These are phyloP conservation scores for Calonectria naviculata DNA, from an alignment of 2,329 filamentous ascomycete genomes.

Conservation along the genomic window DNA sequence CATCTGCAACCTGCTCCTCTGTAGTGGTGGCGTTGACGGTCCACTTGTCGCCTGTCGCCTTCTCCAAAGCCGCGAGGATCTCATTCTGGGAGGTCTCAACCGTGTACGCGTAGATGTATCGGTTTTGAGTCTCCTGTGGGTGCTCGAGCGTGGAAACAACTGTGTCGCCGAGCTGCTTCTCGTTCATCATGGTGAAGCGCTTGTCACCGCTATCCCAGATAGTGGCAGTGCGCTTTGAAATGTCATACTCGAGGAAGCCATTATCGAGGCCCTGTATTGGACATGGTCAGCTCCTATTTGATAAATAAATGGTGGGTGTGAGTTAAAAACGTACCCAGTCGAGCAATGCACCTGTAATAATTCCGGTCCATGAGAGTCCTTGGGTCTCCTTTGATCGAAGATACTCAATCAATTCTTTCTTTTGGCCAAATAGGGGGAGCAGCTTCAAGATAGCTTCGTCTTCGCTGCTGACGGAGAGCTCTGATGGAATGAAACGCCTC, in stretches of 20 bases:
- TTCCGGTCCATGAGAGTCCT: conserved; percentile 34
- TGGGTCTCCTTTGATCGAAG: conserved; percentile 23
- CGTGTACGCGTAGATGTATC: conserved; percentile 62
- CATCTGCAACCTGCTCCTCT: conserved; percentile 20
- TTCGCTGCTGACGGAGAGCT: conserved; percentile 54
- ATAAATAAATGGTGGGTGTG: neutral
- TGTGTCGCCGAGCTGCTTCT: conserved; percentile 53
- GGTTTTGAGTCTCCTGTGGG: conserved; percentile 61
- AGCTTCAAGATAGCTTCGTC: conserved; percentile 25
- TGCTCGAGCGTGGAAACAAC: conserved; percentile 58
- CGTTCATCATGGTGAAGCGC: conserved; percentile 26
- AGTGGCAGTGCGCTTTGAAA: conserved; percentile 17
- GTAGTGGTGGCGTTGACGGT: conserved; percentile 20
- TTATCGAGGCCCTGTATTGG: conserved; percentile 9
- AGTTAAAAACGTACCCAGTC: conserved; percentile 29
- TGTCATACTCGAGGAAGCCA: conserved; percentile 27
- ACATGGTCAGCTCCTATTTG: neutral
- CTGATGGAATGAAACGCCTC: conserved; percentile 64
- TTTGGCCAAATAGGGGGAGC: conserved; percentile 31
- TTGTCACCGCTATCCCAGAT: conserved; percentile 27
- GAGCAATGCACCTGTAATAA: conserved; percentile 46
- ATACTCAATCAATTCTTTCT: conserved; percentile 30
- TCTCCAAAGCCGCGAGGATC: conserved; percentile 26
- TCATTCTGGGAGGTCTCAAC: conserved; percentile 60
- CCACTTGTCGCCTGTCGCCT: conserved; percentile 22